Base-by-base conservation (phyloP, 2,329 filamentous ascomycete genomes). In the Dendrostoma leiphaemia region DNA sequence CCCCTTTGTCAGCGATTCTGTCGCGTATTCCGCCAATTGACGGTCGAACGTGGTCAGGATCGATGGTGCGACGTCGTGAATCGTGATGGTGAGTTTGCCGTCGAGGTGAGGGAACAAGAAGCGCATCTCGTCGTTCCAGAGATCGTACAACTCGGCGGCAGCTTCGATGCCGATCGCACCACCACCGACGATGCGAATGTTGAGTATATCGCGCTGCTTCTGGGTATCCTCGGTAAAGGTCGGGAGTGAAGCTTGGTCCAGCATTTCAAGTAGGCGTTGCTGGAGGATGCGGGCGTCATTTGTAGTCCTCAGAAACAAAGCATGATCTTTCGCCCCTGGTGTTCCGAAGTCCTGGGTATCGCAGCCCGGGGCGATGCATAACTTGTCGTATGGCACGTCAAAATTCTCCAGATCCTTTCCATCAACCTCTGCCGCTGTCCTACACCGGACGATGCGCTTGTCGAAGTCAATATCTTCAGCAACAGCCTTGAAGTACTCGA, bases 361-460 rank as follows among this genome's bases (percentile, higher is more conserved):
- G 58, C 72, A 74, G 6, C 74, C 74, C 0, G 74, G 73, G 1
- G 71, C 69, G 15, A 77, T 59, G 32, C 74, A 64, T 6, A 77
- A 59, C 51, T 67, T 67, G 53, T 77, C 74, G 54, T 74, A 76
- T 2, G 59, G 38, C n/a, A 76, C 61, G 1, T 69, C 62, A 55
- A 76, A 76, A 5, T 61, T 48, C 6, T 58, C 51, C 9, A 53
- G 57, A 3, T 61, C 51, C 2, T 66, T 59, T 21, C 63, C 63
- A 10, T 67, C 64, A 15, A 73, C 64, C 6, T 69, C 65, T 3
- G 58, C 37, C 13, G 56, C 48, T 6, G 72, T 67, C 41, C 62
- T 64, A 60, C 74, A 76, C 15, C 57, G 63, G 12, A 73, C 58
- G 0, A 56, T 62, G 21, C 65, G 65, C 12, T 62, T 60, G 1